phyloP scores from a whole-genome alignment of 805 yeast species.

The Wickerhamiella azymoides region DNA sequence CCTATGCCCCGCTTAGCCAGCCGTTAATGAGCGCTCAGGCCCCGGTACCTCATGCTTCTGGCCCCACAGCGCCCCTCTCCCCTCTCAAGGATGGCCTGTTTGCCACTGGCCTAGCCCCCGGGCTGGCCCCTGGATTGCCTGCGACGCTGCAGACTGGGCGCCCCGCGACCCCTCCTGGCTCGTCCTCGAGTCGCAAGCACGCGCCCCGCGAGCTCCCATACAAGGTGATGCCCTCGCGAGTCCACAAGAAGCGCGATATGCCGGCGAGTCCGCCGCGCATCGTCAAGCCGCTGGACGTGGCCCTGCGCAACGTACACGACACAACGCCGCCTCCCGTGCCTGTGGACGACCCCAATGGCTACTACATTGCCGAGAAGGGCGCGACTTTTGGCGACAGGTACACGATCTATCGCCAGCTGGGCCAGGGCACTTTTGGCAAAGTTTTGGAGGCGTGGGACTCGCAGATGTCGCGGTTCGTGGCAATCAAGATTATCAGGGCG shows the following conservation, averaged over 20 bases:
- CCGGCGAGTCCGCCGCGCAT: constrained; percentile 12
- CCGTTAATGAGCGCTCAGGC: too few relatives aligned
- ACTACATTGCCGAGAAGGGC: constrained; percentile 25
- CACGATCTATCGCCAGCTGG: constrained; percentile 51
- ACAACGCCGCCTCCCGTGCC: constrained; percentile 10
- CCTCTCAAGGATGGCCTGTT: neutral
- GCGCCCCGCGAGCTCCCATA: neutral
- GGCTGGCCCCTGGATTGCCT: neutral
- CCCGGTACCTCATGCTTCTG: too few relatives aligned
- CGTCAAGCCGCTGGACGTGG: constrained; percentile 16
- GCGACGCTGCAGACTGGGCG: constrained; percentile 2
- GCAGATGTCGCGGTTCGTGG: constrained; percentile 47
- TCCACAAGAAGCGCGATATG: neutral
- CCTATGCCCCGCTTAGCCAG: too few relatives aligned
- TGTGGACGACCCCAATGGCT: constrained; percentile 23
- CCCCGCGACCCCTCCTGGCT: constrained; percentile 1
- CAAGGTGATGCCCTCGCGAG: constrained; percentile 1
- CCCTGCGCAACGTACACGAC: constrained; percentile 17
- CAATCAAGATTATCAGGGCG: constrained; percentile 83
- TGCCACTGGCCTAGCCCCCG: neutral
- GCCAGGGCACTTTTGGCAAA: constrained; percentile 89
- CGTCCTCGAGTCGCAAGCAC: constrained; percentile 1
- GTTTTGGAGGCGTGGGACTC: constrained; percentile 74
- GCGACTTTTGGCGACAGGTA: constrained; percentile 48
- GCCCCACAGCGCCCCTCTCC: too few relatives aligned